Percentiles rank a stretch among this genome's conserved stretches.
These are phyloP conservation scores for Aspergillus puulaauensis DNA, from an alignment of 2,329 filamentous ascomycete genomes.

Conservation along the genomic window DNA sequence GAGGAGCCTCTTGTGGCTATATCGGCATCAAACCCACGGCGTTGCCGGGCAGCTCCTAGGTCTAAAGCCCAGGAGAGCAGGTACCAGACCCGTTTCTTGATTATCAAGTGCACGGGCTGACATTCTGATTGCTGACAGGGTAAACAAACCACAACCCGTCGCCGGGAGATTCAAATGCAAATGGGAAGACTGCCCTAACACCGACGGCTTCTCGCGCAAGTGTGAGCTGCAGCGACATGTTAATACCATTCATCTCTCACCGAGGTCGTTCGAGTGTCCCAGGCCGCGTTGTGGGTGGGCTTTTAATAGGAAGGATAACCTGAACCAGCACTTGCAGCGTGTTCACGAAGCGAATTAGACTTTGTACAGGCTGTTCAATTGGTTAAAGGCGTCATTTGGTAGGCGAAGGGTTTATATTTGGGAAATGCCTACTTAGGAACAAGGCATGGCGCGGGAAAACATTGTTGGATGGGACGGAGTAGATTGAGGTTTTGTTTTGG, in stretches of 20 bases:
- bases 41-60: too few species aligned
- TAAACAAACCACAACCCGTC: background rate
- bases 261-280: background rate
- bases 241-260: background rate
- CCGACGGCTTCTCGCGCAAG: background rate
- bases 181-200: background rate
- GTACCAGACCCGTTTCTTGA: too few species aligned
- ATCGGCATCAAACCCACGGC: background rate
- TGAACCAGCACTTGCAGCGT: background rate
- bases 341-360: background rate
- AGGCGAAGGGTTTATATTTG: too few species aligned
- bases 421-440: too few species aligned
- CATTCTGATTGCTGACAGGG: too few species aligned
- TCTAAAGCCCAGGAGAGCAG: background rate
- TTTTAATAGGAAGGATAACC: background rate
- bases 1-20: too few species aligned
- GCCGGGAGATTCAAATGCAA: background rate
- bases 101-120: too few species aligned
- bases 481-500: too few species aligned
- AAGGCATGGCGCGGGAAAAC: too few species aligned
- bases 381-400: too few species aligned
- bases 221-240: background rate
- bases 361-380: background rate
- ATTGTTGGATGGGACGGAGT: too few species aligned
- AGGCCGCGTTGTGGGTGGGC: background rate